A percentile compares a stretch with the other conserved stretches of the same genome.
Evolutionary conservation across 2,329 filamentous ascomycete genomes (phyloP).

Genomic region (Colletotrichum sp.): DNA sequence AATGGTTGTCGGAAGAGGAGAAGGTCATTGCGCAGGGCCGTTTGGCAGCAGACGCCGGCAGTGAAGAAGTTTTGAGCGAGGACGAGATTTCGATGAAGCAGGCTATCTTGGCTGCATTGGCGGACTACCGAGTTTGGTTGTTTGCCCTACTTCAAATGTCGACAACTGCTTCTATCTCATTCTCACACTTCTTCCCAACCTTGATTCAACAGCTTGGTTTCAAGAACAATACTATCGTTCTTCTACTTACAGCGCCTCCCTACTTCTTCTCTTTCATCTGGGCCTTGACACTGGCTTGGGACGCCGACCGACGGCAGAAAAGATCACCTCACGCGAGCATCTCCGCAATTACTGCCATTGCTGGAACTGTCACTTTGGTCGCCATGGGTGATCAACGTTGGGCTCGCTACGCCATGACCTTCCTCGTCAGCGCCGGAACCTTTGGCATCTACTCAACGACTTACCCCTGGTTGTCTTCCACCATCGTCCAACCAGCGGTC

Average conservation of each 20-base stretch:
- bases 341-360: not conserved
- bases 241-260: slow-evolving; percentile 34
- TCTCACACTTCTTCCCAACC: slow-evolving; percentile 28
- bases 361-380: not conserved
- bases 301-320: slow-evolving; percentile 2
- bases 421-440: slow-evolving; percentile 3
- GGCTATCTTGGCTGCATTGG: not conserved
- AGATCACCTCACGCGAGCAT: not conserved
- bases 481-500: slow-evolving; percentile 19
- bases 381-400: not conserved
- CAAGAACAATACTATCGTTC: slow-evolving; percentile 22
- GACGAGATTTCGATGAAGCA: not conserved
- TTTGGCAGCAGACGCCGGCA: not conserved
- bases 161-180: not conserved
- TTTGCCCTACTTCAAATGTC: not conserved
- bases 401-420: slow-evolving; percentile 19
- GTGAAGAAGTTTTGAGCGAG: not conserved
- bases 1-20: slow-evolving; percentile 11
- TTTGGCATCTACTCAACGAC: slow-evolving; percentile 23
- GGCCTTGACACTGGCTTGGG: not conserved
- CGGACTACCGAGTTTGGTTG: not conserved
- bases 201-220: slow-evolving; percentile 29
- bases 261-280: slow-evolving; percentile 17
- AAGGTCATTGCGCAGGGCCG: not conserved
- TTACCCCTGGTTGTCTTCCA: slow-evolving; percentile 24